These are phyloP conservation scores for Curvularia sp. DNA, from an alignment of 2,329 filamentous ascomycete genomes.

Conservation along the genomic window DNA sequence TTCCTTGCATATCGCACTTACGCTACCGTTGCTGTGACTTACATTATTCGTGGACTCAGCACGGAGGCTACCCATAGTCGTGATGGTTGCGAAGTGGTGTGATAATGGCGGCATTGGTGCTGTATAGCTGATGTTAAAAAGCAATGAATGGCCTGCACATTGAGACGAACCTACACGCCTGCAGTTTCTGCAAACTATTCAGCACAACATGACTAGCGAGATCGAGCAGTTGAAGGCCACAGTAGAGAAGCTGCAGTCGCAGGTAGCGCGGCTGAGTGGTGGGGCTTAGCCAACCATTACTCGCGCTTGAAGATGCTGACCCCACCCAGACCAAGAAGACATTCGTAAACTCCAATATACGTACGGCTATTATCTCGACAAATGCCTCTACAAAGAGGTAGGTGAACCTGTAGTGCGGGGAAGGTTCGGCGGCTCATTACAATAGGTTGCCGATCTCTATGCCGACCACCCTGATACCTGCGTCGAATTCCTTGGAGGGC, in stretches of 20 bases:
- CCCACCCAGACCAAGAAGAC: slow-evolving; percentile 59
- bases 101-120: slow-evolving; percentile 2
- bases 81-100: slow-evolving; percentile 17
- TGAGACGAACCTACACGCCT: background rate
- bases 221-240: slow-evolving; percentile 39
- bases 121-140: slow-evolving; percentile 27
- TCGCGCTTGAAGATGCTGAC: slow-evolving; percentile 19
- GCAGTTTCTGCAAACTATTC: background rate
- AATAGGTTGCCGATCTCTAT: slow-evolving; percentile 54
- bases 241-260: slow-evolving; percentile 38
- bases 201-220: slow-evolving; percentile 37
- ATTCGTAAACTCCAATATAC: slow-evolving; percentile 64
- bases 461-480: slow-evolving; percentile 62
- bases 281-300: slow-evolving; percentile 8
- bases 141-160: background rate
- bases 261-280: slow-evolving; percentile 43
- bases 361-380: slow-evolving; percentile 67
- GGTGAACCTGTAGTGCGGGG: background rate
- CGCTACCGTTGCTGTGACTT: slow-evolving; percentile 26
- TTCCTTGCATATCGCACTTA: slow-evolving; percentile 14
- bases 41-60: slow-evolving; percentile 19
- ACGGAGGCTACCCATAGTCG: slow-evolving; percentile 18
- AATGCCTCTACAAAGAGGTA: slow-evolving; percentile 65
- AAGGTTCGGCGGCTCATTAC: slow-evolving; percentile 11
- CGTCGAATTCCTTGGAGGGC: slow-evolving; percentile 64